Evolutionary conservation across 371 early-diverging fungal genomes (phyloP), one percentile per base, ranked within the genome.

Genomic region (Apophysomyces elegans): DNA sequence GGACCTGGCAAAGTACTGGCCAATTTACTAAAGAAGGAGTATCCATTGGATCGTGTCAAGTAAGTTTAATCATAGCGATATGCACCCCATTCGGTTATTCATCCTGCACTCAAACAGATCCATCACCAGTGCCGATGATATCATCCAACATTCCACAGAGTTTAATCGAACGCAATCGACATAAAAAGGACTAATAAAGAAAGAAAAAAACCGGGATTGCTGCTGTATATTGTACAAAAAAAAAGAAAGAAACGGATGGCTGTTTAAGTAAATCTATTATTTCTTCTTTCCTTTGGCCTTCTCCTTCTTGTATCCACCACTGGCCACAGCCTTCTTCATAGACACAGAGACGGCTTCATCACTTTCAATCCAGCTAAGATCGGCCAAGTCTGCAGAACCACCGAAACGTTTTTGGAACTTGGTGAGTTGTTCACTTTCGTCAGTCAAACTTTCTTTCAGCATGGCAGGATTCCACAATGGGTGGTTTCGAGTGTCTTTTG

Each of bases 401-500:
- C 89, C 91, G 66, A 91, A 94, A 66, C 89, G 84, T 71, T 87
- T 84, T 58, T 85, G 81, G 79, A 94, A 94, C 70, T 88, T 90
- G 14, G 90, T 80, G 60, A 94, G 69, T 63, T 91, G 91, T 57
- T 90, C 93, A 50, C 86, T 86, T 63, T 89, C 88, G 62, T 91
- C 91, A 57, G 84, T 84, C 32, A 84, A 68, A 41, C 81, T 81
- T 50, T 82, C 77, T 66, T 76, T 75, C 21, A 77, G 63, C 77
- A 80, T 75, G 61, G 86, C 67, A 5, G 96, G 95, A 75, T 96
- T 96, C 98, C 98, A 97, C 37, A 97, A 84, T 37, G 91, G 89
- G 64, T 97, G 95, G 75, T 95, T 96, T 47, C 96, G 84, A 21
- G 94, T 92, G 70, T 97, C 98, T 72, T 93, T 94, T 41, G 95